phyloP scores from a whole-genome alignment of 176 grass and related monocot genomes.

The Metroxylon sagu region DNA sequence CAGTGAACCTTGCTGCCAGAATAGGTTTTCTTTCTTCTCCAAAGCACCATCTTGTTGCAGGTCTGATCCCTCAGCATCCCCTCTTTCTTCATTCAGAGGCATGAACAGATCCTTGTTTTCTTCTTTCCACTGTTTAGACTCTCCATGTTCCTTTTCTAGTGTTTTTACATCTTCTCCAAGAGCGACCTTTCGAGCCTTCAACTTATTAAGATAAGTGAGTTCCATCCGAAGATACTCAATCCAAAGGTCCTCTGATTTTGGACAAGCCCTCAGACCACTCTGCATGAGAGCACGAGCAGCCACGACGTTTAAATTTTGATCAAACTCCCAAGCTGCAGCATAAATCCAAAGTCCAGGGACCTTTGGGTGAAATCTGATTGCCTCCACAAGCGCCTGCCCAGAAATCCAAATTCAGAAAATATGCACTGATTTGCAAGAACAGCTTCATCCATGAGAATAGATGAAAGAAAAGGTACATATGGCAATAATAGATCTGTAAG shows the following conservation, averaged over 20 bases:
- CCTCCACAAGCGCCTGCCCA: constrained; percentile 53
- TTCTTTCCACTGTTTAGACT: constrained; percentile 54
- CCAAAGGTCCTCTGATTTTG: constrained; percentile 87
- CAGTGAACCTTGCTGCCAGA: constrained; percentile 81
- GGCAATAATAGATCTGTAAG: no score
- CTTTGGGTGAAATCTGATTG: constrained; percentile 77
- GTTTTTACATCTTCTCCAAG: constrained; percentile 70
- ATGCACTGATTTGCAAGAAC: no score
- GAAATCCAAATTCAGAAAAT: no score
- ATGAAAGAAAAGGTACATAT: no score
- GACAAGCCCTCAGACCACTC: constrained; percentile 73
- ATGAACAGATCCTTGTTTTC: constrained; percentile 85
- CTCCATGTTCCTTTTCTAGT: constrained; percentile 29
- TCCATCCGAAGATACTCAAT: constrained; percentile 94
- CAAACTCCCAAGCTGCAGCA: constrained; percentile 94
- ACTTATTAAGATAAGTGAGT: constrained; percentile 92
- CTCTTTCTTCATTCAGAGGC: constrained; percentile 44
- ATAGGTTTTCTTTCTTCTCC: constrained; percentile 51
- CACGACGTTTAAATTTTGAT: constrained; percentile 82
- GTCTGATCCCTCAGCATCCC: constrained; percentile 19
- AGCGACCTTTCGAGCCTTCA: constrained; percentile 72
- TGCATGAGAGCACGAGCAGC: constrained; percentile 93
- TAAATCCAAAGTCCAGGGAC: constrained; percentile 97
- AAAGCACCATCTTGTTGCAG: constrained; percentile 11
- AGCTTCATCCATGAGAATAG: no score